A percentile compares a stretch with the other conserved stretches of the same genome.
Evolutionary conservation across 129 eudicot genomes (phyloP).

Genomic region (Pittosporum tobira): DNA sequence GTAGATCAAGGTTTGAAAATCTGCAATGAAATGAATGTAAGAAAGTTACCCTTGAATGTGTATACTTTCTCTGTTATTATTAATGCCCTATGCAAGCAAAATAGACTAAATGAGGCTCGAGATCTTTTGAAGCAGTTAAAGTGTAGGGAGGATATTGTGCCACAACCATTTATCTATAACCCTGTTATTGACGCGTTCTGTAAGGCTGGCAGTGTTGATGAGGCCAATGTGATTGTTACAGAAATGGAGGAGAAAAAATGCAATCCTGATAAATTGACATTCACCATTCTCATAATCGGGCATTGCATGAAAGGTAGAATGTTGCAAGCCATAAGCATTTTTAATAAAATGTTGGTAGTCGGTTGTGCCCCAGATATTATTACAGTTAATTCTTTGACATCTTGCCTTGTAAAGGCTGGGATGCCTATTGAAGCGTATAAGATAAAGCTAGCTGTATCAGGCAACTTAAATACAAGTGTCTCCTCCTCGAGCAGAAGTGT

Average conservation of each 20-base stretch:
- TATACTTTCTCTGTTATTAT: constrained; percentile 65
- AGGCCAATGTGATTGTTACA: constrained; percentile 57
- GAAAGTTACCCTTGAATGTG: constrained; percentile 48
- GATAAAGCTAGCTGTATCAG: constrained; percentile 40
- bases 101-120: constrained; percentile 65
- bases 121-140: constrained; percentile 49
- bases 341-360: constrained; percentile 48
- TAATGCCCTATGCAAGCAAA: constrained; percentile 54
- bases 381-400: constrained; percentile 48
- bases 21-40: constrained; percentile 52
- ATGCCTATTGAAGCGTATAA: constrained; percentile 69
- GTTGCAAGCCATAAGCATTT: constrained; percentile 67
- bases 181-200: constrained; percentile 91
- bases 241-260: constrained; percentile 81
- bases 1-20: constrained; percentile 45
- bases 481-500: constrained; percentile 25
- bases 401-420: constrained; percentile 80
- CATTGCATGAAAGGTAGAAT: constrained; percentile 94
- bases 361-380: constrained; percentile 70
- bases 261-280: constrained; percentile 67
- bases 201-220: constrained; percentile 75
- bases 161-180: constrained; percentile 72
- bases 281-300: constrained; percentile 85
- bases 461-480: constrained; percentile 14
- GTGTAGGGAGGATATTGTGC: constrained; percentile 45